Percentiles rank a stretch among this genome's conserved stretches.
These are phyloP conservation scores for Citrus cavaleriei DNA, from an alignment of 345 rosid species.

Conservation along the genomic window DNA sequence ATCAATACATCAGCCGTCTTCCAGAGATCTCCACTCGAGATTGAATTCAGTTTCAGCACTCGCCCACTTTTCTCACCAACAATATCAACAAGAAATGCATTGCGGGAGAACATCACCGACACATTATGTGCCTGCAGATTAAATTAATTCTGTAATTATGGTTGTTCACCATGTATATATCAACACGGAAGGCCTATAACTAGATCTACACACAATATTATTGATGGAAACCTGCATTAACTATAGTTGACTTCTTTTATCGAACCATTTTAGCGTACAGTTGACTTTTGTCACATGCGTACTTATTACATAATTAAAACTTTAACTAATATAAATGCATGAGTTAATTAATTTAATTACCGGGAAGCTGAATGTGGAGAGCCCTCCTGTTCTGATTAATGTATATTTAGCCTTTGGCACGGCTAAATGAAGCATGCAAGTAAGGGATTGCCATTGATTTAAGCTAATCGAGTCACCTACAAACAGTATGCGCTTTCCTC, in stretches of 20 bases:
- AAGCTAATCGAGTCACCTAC: slow-evolving; percentile 50
- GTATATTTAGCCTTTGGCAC: slow-evolving; percentile 23
- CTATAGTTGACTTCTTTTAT: not conserved
- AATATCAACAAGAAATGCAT: slow-evolving; percentile 69
- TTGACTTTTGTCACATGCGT: not conserved
- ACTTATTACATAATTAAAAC: not conserved
- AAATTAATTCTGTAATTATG: too few species aligned
- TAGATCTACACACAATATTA: not conserved
- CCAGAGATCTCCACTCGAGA: slow-evolving; percentile 51
- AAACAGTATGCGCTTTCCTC: slow-evolving; percentile 46
- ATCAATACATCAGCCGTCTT: slow-evolving; percentile 46
- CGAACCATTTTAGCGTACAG: too few species aligned
- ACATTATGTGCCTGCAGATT: slow-evolving; percentile 24
- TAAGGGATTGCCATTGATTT: slow-evolving; percentile 49
- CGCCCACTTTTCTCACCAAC: slow-evolving; percentile 28
- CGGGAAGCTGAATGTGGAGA: slow-evolving; percentile 29
- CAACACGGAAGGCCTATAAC: not conserved
- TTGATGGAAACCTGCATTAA: too few species aligned
- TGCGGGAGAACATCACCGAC: slow-evolving; percentile 49
- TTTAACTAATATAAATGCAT: too few species aligned
- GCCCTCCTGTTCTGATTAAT: slow-evolving; percentile 6
- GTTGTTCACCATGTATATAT: too few species aligned
- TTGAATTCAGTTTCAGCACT: slow-evolving; percentile 55
- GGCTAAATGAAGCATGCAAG: slow-evolving; percentile 42
- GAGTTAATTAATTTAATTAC: slow-evolving; percentile 7